Evolutionary conservation across 164 flowering plant genomes (phyloP).

Genomic region (Aristolochia contorta): DNA sequence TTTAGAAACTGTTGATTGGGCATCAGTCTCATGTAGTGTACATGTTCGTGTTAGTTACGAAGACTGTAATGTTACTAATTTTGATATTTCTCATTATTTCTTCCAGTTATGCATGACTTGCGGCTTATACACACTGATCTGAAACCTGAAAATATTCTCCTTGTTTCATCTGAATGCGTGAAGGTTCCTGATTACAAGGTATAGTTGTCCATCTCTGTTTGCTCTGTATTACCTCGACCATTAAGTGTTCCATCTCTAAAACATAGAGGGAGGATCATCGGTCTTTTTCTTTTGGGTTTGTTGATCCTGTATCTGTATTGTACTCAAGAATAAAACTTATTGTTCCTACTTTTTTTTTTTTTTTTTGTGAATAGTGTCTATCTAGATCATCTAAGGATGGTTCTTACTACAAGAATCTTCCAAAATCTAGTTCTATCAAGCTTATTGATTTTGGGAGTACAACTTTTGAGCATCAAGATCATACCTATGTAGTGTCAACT

Average conservation of each 20-base stretch:
- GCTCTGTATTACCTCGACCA: neutral
- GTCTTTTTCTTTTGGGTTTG: neutral
- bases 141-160: constrained; percentile 92
- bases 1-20: constrained; percentile 4
- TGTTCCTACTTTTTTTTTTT: neutral
- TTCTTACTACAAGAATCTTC: constrained; percentile 66
- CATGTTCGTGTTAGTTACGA: neutral
- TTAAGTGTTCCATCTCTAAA: neutral
- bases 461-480: constrained; percentile 79
- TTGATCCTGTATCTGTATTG: neutral
- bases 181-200: constrained; percentile 93
- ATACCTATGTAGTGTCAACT: constrained; percentile 74
- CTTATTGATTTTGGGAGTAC: constrained; percentile 97
- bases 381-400: constrained; percentile 56
- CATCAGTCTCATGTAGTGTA: neutral
- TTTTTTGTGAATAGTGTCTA: constrained; percentile 30
- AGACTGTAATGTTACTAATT: neutral
- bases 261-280: neutral
- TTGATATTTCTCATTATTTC: neutral
- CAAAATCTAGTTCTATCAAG: constrained; percentile 81
- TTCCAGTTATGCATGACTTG: constrained; percentile 90
- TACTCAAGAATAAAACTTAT: constrained; percentile 3
- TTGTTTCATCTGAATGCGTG: constrained; percentile 70
- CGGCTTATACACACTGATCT: constrained; percentile 85
- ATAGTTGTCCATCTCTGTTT: neutral